Conservation (phyloP, 1,284 basidiomycete genomes). For the Cutaneotrichosporon curvatum region DNA sequence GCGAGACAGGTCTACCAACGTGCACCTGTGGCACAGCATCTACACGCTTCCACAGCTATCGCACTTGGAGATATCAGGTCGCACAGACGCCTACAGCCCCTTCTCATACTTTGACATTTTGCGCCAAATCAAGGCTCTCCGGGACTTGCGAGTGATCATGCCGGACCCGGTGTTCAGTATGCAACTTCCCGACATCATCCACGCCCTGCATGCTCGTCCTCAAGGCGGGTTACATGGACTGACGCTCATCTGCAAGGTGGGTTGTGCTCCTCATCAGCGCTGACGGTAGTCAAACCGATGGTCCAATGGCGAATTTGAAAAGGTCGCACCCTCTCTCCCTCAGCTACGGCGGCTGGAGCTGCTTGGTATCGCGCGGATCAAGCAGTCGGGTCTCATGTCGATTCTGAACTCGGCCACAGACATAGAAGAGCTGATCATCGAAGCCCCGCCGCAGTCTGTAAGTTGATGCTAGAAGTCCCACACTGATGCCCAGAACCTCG, state of each 20-base stretch:
- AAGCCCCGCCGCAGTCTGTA: slow-evolving; percentile 34
- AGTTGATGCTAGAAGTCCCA: slow-evolving; percentile 1
- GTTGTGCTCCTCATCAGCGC: not conserved
- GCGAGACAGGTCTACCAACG: slow-evolving; percentile 39
- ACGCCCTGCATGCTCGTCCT: slow-evolving; percentile 16
- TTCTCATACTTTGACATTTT: slow-evolving; percentile 33
- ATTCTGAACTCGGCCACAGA: slow-evolving; percentile 22
- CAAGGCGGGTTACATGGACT: slow-evolving; percentile 31
- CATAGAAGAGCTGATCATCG: slow-evolving; percentile 37
- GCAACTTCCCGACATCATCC: slow-evolving; percentile 20
- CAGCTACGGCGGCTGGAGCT: slow-evolving; percentile 32
- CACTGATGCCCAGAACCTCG: slow-evolving; percentile 17
- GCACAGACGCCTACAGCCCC: slow-evolving; percentile 23
- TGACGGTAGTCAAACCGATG: not conserved
- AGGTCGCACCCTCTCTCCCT: slow-evolving; percentile 23
- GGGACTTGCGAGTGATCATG: slow-evolving; percentile 42
- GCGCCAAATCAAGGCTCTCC: slow-evolving; percentile 22
- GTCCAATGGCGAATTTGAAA: slow-evolving; percentile 26
- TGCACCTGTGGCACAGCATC: slow-evolving; percentile 29
- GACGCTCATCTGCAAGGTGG: slow-evolving; percentile 36
- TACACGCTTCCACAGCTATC: slow-evolving; percentile 21
- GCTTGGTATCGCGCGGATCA: slow-evolving; percentile 36
- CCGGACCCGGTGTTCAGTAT: slow-evolving; percentile 32
- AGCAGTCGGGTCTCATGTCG: slow-evolving; percentile 26
- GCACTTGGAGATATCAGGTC: slow-evolving; percentile 41